A percentile compares a stretch with the other conserved stretches of the same genome.
These are phyloP conservation scores for Claviceps maximensis DNA, from an alignment of 2,329 filamentous ascomycete genomes.

Conservation along the genomic window DNA sequence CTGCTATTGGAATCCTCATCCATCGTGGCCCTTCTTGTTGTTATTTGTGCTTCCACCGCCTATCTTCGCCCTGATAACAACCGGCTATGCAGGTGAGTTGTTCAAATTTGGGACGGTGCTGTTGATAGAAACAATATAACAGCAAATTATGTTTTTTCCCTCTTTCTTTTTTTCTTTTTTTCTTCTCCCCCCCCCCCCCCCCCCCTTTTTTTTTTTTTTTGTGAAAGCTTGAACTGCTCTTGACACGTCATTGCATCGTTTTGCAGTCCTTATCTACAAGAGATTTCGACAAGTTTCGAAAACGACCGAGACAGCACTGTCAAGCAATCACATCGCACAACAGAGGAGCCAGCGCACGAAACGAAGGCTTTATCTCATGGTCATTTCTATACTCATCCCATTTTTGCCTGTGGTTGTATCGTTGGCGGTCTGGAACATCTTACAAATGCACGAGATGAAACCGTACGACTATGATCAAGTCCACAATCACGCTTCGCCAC, in stretches of 20 bases:
- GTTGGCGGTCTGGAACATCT: conserved; percentile 29
- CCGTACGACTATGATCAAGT: conserved; percentile 30
- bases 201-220: neutral
- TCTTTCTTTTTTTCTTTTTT: no score
- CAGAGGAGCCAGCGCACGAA: conserved; percentile 33
- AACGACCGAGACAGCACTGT: conserved; percentile 25
- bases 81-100: conserved; percentile 35
- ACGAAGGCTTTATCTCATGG: conserved; percentile 42
- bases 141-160: no score
- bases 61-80: conserved; percentile 28
- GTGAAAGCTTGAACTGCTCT: neutral
- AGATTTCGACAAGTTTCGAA: conserved; percentile 34
- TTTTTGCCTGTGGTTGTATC: conserved; percentile 36
- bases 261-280: conserved; percentile 30
- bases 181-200: no score
- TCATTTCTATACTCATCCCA: conserved; percentile 35
- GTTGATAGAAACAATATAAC: no score
- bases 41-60: conserved; percentile 35
- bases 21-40: conserved; percentile 33
- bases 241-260: neutral
- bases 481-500: conserved; percentile 23
- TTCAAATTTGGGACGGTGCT: neutral
- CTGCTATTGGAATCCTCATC: conserved; percentile 30
- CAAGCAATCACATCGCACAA: conserved; percentile 25
- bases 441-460: conserved; percentile 12